Conservation (phyloP, 495 filamentous ascomycete species). For the Penicillium bialowiezense region DNA sequence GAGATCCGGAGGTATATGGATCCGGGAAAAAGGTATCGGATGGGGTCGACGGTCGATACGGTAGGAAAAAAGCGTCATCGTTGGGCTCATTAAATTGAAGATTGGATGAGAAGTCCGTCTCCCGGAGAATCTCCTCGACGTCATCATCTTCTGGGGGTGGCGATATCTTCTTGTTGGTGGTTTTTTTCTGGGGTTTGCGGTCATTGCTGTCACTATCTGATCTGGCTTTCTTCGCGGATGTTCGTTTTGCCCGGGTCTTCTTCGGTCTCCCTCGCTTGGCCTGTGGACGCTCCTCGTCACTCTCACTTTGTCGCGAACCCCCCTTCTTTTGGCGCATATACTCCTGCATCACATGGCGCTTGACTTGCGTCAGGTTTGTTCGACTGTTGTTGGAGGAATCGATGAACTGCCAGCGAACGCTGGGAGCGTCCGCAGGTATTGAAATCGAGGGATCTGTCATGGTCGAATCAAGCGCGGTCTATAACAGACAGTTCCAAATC, state of each 20-base stretch:
- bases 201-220: not conserved
- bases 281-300: slow-evolving; percentile 15
- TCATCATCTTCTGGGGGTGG: slow-evolving; percentile 2
- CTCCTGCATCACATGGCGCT: slow-evolving; percentile 48
- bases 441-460: slow-evolving; percentile 14
- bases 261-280: slow-evolving; percentile 21
- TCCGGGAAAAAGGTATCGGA: not conserved
- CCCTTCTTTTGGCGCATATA: slow-evolving; percentile 44
- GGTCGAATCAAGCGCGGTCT: no score
- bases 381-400: slow-evolving; percentile 38
- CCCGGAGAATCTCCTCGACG: slow-evolving; percentile 1
- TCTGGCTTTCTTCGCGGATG: slow-evolving; percentile 2
- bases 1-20: not conserved
- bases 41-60: slow-evolving; percentile 7
- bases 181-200: not conserved
- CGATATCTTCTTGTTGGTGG: not conserved
- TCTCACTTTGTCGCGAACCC: slow-evolving; percentile 19
- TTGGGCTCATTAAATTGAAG: not conserved
- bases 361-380: slow-evolving; percentile 41
- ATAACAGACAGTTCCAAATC: no score
- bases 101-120: not conserved
- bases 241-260: slow-evolving; percentile 13
- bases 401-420: slow-evolving; percentile 42
- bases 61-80: not conserved
- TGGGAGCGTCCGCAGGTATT: slow-evolving; percentile 6